Conservation (phyloP, 768 basidiomycete genomes). For the Clitopilus passeckerianus region DNA sequence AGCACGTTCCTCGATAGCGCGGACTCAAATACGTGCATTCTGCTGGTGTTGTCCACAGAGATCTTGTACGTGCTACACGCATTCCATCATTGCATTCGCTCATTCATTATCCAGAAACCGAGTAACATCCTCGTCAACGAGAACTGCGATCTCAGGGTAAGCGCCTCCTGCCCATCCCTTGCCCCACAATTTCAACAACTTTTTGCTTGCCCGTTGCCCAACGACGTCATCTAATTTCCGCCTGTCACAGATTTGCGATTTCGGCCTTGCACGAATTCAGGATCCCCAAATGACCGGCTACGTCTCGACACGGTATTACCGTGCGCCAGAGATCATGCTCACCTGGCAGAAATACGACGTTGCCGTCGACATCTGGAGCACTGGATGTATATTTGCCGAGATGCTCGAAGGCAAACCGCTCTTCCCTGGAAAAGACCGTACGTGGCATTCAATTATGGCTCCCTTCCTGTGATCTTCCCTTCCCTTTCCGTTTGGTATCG, state of each 20-base stretch:
- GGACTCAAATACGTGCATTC: constrained; percentile 99
- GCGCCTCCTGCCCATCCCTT: constrained; percentile 8
- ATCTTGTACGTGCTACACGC: constrained; percentile 57
- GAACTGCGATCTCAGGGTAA: constrained; percentile 96
- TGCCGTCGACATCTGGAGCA: constrained; percentile 99
- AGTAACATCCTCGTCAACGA: constrained; percentile 99
- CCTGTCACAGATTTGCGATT: constrained; percentile 84
- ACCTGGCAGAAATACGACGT: constrained; percentile 99
- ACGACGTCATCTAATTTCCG: constrained; percentile 6
- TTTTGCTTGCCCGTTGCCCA: not conserved
- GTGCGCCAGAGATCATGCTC: constrained; percentile 99
- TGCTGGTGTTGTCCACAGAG: constrained; percentile 97
- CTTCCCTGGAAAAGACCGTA: constrained; percentile 99
- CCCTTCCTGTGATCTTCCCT: not conserved
- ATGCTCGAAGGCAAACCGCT: constrained; percentile 99
- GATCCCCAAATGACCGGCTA: constrained; percentile 99
- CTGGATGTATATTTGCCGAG: constrained; percentile 99
- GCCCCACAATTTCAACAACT: not conserved
- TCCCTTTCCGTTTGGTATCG: not conserved
- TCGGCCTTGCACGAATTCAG: constrained; percentile 96
- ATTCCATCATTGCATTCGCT: not conserved
- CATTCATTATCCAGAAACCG: constrained; percentile 65
- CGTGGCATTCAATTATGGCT: constrained; percentile 30
- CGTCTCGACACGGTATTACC: constrained; percentile 97
- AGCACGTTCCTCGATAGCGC: constrained; percentile 44